Conservation (phyloP, 495 filamentous ascomycete genomes). For the Aspergillus mulundensis region DNA sequence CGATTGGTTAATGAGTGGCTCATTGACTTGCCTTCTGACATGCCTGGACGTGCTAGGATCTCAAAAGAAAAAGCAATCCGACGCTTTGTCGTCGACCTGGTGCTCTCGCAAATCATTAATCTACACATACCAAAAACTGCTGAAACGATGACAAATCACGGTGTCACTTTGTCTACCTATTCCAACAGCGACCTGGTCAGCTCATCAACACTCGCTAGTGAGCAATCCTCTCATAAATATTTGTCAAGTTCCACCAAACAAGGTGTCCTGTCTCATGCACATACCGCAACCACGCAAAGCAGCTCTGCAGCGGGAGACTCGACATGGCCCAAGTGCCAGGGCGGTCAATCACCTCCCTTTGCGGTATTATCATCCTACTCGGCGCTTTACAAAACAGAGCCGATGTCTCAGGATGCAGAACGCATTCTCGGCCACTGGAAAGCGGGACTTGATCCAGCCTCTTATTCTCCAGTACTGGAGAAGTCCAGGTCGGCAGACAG, state of each 20-base stretch:
- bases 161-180: neutral
- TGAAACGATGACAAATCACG: neutral
- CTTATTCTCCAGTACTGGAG: conserved; percentile 30
- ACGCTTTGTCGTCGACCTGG: conserved; percentile 35
- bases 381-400: conserved; percentile 22
- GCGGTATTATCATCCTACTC: conserved; percentile 31
- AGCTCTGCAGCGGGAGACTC: neutral
- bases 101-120: conserved; percentile 29
- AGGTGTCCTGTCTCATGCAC: neutral
- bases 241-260: neutral
- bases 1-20: conserved; percentile 39
- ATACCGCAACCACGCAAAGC: neutral
- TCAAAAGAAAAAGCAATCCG: conserved; percentile 41
- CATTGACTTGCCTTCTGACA: conserved; percentile 25
- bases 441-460: conserved; percentile 32
- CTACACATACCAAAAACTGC: conserved; percentile 8
- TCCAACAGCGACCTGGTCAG: neutral
- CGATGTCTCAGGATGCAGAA: conserved; percentile 23
- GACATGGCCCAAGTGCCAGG: neutral
- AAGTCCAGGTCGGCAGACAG: conserved; percentile 14
- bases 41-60: conserved; percentile 36
- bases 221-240: neutral
- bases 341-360: conserved; percentile 13
- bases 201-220: neutral
- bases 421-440: conserved; percentile 44